Evolutionary conservation across 352 stramenopile species (phyloP).

Genomic region (Phytophthora fragariae): DNA sequence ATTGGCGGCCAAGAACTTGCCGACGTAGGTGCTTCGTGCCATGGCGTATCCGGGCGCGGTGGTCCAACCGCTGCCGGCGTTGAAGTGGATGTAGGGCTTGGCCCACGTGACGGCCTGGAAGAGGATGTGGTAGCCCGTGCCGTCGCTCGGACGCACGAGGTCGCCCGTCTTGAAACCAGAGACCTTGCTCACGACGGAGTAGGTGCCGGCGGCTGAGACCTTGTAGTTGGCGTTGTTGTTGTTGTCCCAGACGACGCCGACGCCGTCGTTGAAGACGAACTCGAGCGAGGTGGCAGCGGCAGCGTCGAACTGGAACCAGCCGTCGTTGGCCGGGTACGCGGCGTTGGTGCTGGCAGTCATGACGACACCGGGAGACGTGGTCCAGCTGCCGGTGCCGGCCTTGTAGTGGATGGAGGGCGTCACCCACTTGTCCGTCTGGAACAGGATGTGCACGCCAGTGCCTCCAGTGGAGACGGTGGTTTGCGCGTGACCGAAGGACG

Average conservation of each 20-base stretch:
- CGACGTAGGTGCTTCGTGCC: slow-evolving; percentile 36
- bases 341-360: slow-evolving; percentile 27
- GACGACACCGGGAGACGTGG: slow-evolving; percentile 21
- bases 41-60: slow-evolving; percentile 45
- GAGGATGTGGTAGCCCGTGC: slow-evolving; percentile 40
- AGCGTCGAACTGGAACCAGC: slow-evolving; percentile 41
- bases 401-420: slow-evolving; percentile 34
- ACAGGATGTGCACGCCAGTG: slow-evolving; percentile 25
- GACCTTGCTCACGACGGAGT: slow-evolving; percentile 38
- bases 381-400: slow-evolving; percentile 24
- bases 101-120: slow-evolving; percentile 40
- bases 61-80: slow-evolving; percentile 45
- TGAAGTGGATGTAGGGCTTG: slow-evolving; percentile 52
- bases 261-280: slow-evolving; percentile 45
- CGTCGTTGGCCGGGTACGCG: slow-evolving; percentile 28
- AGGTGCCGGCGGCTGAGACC: slow-evolving; percentile 25
- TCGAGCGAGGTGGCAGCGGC: slow-evolving; percentile 27
- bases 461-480: slow-evolving; percentile 15
- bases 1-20: slow-evolving; percentile 45
- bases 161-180: slow-evolving; percentile 36
- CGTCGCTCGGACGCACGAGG: slow-evolving; percentile 34
- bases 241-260: slow-evolving; percentile 43
- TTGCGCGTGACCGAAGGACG: slow-evolving; percentile 13
- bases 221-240: slow-evolving; percentile 46
- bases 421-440: slow-evolving; percentile 26